phyloP scores from a whole-genome alignment of 2,329 filamentous ascomycete genomes.

The Blastomyces parvus region DNA sequence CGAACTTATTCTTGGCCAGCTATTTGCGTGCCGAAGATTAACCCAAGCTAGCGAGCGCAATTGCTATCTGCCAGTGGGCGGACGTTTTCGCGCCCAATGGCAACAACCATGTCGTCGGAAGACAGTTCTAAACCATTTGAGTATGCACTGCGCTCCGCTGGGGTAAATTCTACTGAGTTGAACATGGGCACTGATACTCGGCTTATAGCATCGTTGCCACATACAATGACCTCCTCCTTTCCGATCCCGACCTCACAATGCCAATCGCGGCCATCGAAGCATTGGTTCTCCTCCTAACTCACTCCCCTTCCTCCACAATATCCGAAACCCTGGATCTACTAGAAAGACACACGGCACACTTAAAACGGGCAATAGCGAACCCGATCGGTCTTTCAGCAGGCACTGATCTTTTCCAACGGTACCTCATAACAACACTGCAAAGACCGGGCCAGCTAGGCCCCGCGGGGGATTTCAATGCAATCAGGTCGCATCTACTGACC shows the following conservation, averaged over 20 bases:
- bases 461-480: slow-evolving; percentile 65
- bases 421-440: slow-evolving; percentile 67
- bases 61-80: not conserved
- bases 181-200: slow-evolving; percentile 1
- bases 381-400: slow-evolving; percentile 87
- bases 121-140: slow-evolving; percentile 21
- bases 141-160: not conserved
- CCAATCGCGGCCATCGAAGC: slow-evolving; percentile 91
- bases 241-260: slow-evolving; percentile 82
- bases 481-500: slow-evolving; percentile 70
- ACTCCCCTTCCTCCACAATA: slow-evolving; percentile 72
- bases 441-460: slow-evolving; percentile 43
- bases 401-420: slow-evolving; percentile 91
- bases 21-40: not conserved
- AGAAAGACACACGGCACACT: slow-evolving; percentile 61
- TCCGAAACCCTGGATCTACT: slow-evolving; percentile 88
- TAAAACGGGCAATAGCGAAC: slow-evolving; percentile 73
- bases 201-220: slow-evolving; percentile 49
- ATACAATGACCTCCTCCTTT: slow-evolving; percentile 53
- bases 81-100: slow-evolving; percentile 21
- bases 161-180: not conserved
- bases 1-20: not conserved
- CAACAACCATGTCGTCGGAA: slow-evolving; percentile 19
- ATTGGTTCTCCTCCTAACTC: slow-evolving; percentile 74
- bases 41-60: not conserved